These are phyloP conservation scores for Lachancea mirantina DNA, from an alignment of 805 yeast species.

Conservation along the genomic window DNA sequence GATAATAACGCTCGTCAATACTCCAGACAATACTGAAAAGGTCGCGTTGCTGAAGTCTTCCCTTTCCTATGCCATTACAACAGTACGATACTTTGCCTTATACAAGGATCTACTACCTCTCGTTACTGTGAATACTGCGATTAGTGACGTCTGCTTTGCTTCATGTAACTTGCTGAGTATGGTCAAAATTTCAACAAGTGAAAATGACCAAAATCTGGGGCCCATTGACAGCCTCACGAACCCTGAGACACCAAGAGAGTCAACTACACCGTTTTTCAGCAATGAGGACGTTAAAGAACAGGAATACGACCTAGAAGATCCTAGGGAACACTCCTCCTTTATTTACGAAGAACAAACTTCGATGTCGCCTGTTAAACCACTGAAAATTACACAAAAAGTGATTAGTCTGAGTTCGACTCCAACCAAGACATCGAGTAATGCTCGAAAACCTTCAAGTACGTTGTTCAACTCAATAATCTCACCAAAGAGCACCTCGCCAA, in stretches of 20 bases:
- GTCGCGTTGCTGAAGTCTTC: slow-evolving; percentile 53
- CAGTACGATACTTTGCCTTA: slow-evolving; percentile 65
- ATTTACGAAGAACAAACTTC: slow-evolving; percentile 4
- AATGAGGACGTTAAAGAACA: background rate
- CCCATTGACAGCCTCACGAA: too few relatives aligned
- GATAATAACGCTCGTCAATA: slow-evolving; percentile 16
- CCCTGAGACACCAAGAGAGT: slow-evolving; percentile 5
- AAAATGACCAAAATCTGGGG: background rate
- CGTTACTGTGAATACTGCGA: slow-evolving; percentile 64
- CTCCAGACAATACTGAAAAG: slow-evolving; percentile 33
- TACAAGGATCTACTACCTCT: slow-evolving; percentile 62
- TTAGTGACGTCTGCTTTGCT: slow-evolving; percentile 63
- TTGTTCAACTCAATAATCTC: slow-evolving; percentile 20
- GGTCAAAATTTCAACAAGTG: slow-evolving; percentile 32
- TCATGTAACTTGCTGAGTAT: slow-evolving; percentile 54
- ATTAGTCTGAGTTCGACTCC: slow-evolving; percentile 5
- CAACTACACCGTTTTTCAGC: background rate
- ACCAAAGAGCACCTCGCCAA: too few relatives aligned
- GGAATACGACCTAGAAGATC: slow-evolving; percentile 1
- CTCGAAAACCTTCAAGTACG: slow-evolving; percentile 24
- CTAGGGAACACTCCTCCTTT: background rate
- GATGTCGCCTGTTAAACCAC: slow-evolving; percentile 54
- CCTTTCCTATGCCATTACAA: slow-evolving; percentile 66
- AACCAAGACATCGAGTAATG: slow-evolving; percentile 4
- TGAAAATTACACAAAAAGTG: slow-evolving; percentile 57